Base-by-base conservation (phyloP, 768 basidiomycete genomes). In the Rickenella mellea region DNA sequence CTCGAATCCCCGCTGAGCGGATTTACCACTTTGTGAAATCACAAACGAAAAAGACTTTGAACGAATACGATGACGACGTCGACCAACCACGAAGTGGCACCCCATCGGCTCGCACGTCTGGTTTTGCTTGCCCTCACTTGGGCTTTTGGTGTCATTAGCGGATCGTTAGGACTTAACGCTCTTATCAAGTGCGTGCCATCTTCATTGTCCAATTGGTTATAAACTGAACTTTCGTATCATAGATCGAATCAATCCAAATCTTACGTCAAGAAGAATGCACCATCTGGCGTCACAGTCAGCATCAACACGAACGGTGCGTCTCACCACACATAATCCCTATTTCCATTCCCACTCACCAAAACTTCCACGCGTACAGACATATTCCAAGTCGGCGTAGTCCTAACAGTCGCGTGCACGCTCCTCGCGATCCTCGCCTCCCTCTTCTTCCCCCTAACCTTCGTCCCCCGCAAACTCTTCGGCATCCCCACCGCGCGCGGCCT, bases 331-430 rank as follows among this genome's bases (percentile, higher is more conserved):
- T 25, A 19, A 5, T 5, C 15, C 25, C 7, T 37, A 5, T 33
- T n/a, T 33, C 14, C 22, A 38, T 28, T 33, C 37, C 12, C 32
- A 39, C 21, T 21, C 36, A 14, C 27, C 37, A 5, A 17, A 29
- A 22, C 24, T 19, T 11, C 11, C 39, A 3, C n/a, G n/a, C n/a
- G 10, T 40, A 21, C n/a, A 74, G 71, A 70, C 39, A 62, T 69
- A 19, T 65, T 61, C 46, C 48, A 52, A 27, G 55, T 60, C 10
- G 71, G 69, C 2, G 53, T 57, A 2, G 63, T 69, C 14, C 45
- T 63, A 45, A 61, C 65, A 6, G 51, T 53, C 11, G 55, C 65
- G 39, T 61, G 59, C 40, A 61, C 60, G 15, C 42, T 66, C 39
- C 55, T 67, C 21, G 44, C 60, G 15, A 27, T 62, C 20, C 48